Conservation (phyloP, 306 rosid genomes). For the Aeschynomene evenia region DNA sequence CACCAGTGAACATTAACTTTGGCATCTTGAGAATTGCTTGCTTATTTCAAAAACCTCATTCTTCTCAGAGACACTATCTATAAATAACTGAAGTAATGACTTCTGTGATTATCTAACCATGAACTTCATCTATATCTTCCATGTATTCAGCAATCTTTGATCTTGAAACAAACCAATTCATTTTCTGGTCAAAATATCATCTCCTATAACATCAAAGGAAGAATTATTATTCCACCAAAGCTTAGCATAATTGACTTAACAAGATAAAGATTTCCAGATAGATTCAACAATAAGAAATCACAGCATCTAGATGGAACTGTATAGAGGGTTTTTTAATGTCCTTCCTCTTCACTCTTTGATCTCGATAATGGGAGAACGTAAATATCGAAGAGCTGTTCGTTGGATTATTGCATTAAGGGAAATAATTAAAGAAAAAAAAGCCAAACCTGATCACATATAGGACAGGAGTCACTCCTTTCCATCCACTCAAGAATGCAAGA, state of each 20-base stretch:
- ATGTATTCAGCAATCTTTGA: slow-evolving; percentile 39
- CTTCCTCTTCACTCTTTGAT: background rate
- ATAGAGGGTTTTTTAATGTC: background rate
- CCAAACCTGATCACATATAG: slow-evolving; percentile 69
- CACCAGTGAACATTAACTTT: slow-evolving; percentile 13
- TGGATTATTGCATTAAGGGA: background rate
- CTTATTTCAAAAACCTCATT: background rate
- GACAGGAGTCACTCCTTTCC: slow-evolving; percentile 80
- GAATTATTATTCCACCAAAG: background rate
- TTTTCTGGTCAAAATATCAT: slow-evolving; percentile 41
- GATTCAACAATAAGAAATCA: too few relatives aligned
- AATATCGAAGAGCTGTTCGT: background rate
- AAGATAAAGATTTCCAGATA: background rate
- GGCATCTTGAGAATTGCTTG: slow-evolving; percentile 16
- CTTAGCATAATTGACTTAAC: background rate
- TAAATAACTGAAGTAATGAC: slow-evolving; percentile 4
- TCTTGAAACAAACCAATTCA: slow-evolving; percentile 32
- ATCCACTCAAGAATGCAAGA: slow-evolving; percentile 85
- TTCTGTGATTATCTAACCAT: slow-evolving; percentile 27
- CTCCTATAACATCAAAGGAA: slow-evolving; percentile 35
- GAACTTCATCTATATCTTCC: slow-evolving; percentile 29
- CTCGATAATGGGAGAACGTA: background rate
- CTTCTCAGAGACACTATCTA: background rate
- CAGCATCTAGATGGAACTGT: background rate
- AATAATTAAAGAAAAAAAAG: background rate